Conservation (phyloP, 2,329 filamentous ascomycete genomes). For the Trichoderma breve region DNA sequence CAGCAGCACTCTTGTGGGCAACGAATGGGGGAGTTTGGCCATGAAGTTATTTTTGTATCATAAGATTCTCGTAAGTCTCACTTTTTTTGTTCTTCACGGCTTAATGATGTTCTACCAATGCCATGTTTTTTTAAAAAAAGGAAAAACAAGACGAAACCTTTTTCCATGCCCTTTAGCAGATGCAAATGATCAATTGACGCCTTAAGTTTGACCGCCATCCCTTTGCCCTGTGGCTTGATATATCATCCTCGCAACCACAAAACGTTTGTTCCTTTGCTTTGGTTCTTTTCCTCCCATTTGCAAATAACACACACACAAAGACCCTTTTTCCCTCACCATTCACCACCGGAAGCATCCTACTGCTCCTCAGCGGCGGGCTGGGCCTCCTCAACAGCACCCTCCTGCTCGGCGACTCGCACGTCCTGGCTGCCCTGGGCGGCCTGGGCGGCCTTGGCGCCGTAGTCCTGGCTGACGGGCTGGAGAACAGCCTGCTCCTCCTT, state of each 20-base stretch:
- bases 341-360: conserved; percentile 29
- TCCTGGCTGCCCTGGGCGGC: conserved; percentile 60
- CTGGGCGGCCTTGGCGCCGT: conserved; percentile 82
- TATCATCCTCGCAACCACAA: conserved; percentile 13
- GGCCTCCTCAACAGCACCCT: conserved; percentile 53
- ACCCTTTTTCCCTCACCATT: conserved; percentile 25
- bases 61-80: conserved; percentile 35
- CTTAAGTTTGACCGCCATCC: conserved; percentile 39
- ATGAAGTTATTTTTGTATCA: conserved; percentile 12
- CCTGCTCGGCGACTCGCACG: conserved; percentile 58
- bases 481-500: conserved; percentile 98
- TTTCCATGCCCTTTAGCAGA: conserved; percentile 39
- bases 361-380: conserved; percentile 40
- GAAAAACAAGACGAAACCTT: conserved; percentile 40
- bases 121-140: conserved; percentile 21
- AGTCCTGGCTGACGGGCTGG: conserved; percentile 96
- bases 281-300: conserved; percentile 19
- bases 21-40: background rate
- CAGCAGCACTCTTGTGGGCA: background rate
- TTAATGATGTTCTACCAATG: conserved; percentile 36
- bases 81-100: conserved; percentile 33
- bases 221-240: conserved; percentile 23
- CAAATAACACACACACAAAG: conserved; percentile 23
- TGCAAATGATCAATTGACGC: conserved; percentile 45
- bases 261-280: background rate